These are phyloP conservation scores for Rhodotorula diobovata DNA, from an alignment of 768 basidiomycete genomes.

Conservation along the genomic window DNA sequence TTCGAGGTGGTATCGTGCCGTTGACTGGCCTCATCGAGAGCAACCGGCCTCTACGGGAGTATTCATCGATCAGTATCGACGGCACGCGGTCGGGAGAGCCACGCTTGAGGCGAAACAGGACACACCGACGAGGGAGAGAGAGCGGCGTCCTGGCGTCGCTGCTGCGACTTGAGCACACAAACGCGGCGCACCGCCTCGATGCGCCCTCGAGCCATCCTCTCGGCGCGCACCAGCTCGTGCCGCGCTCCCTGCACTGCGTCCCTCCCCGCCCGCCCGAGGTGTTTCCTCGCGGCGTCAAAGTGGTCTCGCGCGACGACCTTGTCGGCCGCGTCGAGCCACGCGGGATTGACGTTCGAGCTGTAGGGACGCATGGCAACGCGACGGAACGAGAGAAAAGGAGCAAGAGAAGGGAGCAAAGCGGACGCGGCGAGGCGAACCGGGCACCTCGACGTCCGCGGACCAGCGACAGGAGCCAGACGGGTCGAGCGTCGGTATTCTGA, in stretches of 20 bases:
- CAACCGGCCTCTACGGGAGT: too few relatives aligned
- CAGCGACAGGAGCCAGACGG: too few relatives aligned
- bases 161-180: neutral
- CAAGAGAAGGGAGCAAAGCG: neutral
- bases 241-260: neutral
- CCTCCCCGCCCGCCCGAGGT: neutral
- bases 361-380: neutral
- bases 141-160: too few relatives aligned
- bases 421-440: too few relatives aligned
- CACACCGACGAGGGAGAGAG: too few relatives aligned
- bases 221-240: neutral
- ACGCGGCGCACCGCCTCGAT: neutral
- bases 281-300: neutral
- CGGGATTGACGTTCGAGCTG: neutral
- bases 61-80: too few relatives aligned
- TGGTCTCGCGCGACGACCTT: neutral
- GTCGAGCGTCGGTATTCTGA: too few relatives aligned
- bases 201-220: neutral
- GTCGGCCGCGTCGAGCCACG: constrained; percentile 1
- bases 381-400: neutral
- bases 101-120: too few relatives aligned
- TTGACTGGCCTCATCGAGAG: neutral
- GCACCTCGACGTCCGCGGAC: too few relatives aligned
- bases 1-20: too few relatives aligned
- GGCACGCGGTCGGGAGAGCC: too few relatives aligned